Percentiles rank a stretch among this genome's conserved stretches.
phyloP scores from a whole-genome alignment of 768 basidiomycete genomes.

The Mycena capillaripes region DNA sequence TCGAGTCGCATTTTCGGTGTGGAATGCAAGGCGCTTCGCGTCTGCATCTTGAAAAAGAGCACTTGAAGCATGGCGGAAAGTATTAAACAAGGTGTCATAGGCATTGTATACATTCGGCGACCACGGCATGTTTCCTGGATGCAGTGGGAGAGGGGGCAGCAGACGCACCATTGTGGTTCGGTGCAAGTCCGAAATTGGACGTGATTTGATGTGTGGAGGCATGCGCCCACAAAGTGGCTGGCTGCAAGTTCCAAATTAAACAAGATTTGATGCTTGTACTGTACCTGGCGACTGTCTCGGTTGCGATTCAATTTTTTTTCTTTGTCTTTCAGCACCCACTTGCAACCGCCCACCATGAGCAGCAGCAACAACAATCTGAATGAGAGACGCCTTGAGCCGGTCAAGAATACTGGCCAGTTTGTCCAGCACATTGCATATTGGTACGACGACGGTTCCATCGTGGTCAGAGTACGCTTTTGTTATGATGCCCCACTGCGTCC shows the following conservation, averaged over 20 bases:
- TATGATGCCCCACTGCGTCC: no score
- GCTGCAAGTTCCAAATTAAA: no score
- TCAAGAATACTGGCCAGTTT: not conserved
- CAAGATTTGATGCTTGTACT: no score
- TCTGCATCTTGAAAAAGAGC: slow-evolving; percentile 1
- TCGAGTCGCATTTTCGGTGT: not conserved
- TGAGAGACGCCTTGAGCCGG: not conserved
- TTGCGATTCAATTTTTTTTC: no score
- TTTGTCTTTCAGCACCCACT: no score
- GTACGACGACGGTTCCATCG: not conserved
- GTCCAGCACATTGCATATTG: not conserved
- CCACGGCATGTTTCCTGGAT: no score
- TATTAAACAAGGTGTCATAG: not conserved
- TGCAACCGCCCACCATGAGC: no score
- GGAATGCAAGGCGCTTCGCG: not conserved
- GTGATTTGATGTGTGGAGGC: no score
- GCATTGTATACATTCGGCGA: slow-evolving; percentile 13
- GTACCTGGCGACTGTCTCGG: no score
- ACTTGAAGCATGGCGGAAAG: not conserved
- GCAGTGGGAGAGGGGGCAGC: not conserved
- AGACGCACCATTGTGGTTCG: not conserved
- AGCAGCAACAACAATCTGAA: not conserved
- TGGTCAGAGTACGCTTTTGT: not conserved
- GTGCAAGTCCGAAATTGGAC: not conserved
- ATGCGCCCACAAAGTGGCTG: no score